phyloP scores from a whole-genome alignment of 192 early-diverging fungal genomes.

The Geranomyces michiganensis region DNA sequence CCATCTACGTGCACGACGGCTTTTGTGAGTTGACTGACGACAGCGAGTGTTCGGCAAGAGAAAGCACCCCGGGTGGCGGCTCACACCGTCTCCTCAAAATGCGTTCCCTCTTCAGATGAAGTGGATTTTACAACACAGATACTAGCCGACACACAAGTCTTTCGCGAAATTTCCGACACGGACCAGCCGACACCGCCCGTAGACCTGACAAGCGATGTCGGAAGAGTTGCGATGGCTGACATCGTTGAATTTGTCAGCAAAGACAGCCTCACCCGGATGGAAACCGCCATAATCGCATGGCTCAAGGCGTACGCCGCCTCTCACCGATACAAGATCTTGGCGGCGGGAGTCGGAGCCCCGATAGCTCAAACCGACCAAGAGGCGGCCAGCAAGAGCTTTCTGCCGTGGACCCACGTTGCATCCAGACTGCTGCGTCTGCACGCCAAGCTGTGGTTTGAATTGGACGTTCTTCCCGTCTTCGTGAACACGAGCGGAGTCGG shows the following conservation, averaged over 20 bases:
- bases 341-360: constrained; percentile 55
- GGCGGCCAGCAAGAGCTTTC: constrained; percentile 22
- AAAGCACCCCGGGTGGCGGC: too few relatives aligned
- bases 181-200: too few relatives aligned
- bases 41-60: too few relatives aligned
- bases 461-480: constrained; percentile 75
- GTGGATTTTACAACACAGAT: too few relatives aligned
- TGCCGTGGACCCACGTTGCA: not conserved
- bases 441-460: constrained; percentile 56
- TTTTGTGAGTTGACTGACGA: too few relatives aligned
- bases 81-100: too few relatives aligned
- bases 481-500: constrained; percentile 61
- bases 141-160: too few relatives aligned
- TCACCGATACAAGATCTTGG: constrained; percentile 71
- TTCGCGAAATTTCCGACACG: too few relatives aligned
- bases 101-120: too few relatives aligned
- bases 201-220: too few relatives aligned
- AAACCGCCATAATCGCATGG: constrained; percentile 54
- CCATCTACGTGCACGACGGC: constrained; percentile 74
- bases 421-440: constrained; percentile 15
- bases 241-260: too few relatives aligned
- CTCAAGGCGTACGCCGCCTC: constrained; percentile 57
- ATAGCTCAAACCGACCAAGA: constrained; percentile 55
- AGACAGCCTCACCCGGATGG: constrained; percentile 44
- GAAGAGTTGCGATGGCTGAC: too few relatives aligned